Percentiles rank a stretch among this genome's conserved stretches.
phyloP scores from a whole-genome alignment of 768 basidiomycete genomes.

The Agrocybe praecox region DNA sequence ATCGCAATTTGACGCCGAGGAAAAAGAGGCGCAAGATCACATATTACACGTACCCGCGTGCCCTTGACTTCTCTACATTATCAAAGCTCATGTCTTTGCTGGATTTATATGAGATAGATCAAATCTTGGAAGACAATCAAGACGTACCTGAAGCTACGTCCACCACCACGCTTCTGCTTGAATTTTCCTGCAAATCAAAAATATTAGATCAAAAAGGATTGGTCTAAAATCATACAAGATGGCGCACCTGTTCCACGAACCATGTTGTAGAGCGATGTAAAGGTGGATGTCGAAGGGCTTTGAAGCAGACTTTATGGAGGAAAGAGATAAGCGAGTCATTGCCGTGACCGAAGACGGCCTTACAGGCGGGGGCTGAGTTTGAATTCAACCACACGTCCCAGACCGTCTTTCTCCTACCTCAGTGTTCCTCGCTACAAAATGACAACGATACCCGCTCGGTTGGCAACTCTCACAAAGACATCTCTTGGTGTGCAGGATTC shows the following conservation, averaged over 20 bases:
- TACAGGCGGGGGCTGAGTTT: conserved; percentile 25
- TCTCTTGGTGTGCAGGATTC: conserved; percentile 63
- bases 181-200: conserved; percentile 60
- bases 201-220: not conserved
- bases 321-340: conserved; percentile 13
- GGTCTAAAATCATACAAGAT: not conserved
- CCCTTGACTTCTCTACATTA: conserved; percentile 35
- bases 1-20: not conserved
- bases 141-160: conserved; percentile 76
- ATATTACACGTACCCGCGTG: conserved; percentile 40
- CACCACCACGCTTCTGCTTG: conserved; percentile 88
- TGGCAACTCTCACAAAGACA: conserved; percentile 70
- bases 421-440: conserved; percentile 26
- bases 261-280: conserved; percentile 32
- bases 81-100: conserved; percentile 67
- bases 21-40: conserved; percentile 10
- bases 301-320: conserved; percentile 3
- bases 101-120: conserved; percentile 6
- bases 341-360: not conserved
- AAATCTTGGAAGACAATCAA: conserved; percentile 5
- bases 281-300: conserved; percentile 4
- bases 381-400: conserved; percentile 13
- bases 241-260: conserved; percentile 51
- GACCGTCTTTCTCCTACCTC: conserved; percentile 17
- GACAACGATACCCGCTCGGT: conserved; percentile 86